Evolutionary conservation across 2,329 filamentous ascomycete genomes (phyloP).

Genomic region (Macroventuria anomochaeta): DNA sequence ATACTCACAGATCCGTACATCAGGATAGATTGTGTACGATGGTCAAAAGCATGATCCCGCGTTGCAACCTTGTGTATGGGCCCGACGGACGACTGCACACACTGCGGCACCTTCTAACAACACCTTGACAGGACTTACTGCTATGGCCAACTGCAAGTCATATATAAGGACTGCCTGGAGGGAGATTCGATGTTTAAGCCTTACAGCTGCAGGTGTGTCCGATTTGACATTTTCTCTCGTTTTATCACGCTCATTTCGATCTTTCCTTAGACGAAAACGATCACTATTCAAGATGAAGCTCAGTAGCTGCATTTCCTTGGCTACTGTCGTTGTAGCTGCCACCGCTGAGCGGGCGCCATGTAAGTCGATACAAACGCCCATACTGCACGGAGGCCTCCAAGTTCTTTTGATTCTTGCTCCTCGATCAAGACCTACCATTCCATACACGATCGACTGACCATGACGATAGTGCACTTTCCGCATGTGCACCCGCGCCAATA

Average conservation of each 20-base stretch:
- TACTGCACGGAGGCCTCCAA: background rate
- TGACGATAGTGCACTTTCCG: constrained; percentile 20
- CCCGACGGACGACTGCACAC: constrained; percentile 14
- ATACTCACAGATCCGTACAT: background rate
- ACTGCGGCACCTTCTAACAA: background rate
- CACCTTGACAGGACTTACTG: background rate
- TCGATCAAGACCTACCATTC: background rate
- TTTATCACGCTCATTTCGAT: constrained; percentile 17
- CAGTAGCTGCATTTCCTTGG: constrained; percentile 20
- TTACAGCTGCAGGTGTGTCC: constrained; percentile 15
- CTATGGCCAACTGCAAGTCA: background rate
- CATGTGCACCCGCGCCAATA: constrained; percentile 28
- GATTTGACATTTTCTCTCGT: constrained; percentile 22
- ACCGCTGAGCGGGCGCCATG: constrained; percentile 24
- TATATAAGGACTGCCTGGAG: constrained; percentile 24
- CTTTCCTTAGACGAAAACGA: background rate
- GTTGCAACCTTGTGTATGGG: constrained; percentile 28
- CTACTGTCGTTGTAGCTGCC: constrained; percentile 15
- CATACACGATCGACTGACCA: background rate
- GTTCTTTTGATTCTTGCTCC: too few species aligned
- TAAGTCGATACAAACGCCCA: constrained; percentile 13
- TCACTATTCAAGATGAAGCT: constrained; percentile 29
- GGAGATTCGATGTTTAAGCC: background rate
- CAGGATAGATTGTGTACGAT: constrained; percentile 2
- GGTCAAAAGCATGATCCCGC: constrained; percentile 27